Evolutionary conservation across 768 basidiomycete genomes (phyloP), one percentile per base, ranked within the genome.

Genomic region (Panus rudis): DNA sequence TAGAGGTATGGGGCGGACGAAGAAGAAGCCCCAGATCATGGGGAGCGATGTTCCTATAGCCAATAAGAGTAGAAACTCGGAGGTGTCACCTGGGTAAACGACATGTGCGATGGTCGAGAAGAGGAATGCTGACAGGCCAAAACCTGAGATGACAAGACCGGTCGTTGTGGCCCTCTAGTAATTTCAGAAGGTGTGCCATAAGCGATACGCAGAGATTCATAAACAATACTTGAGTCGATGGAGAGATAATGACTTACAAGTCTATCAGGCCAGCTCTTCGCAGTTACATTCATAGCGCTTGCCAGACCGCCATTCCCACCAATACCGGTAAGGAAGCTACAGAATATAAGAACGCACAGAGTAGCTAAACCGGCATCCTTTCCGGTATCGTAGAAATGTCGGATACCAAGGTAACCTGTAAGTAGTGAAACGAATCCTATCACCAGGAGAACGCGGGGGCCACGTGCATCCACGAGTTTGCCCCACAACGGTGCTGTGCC

Each of bases 71-170:
- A 97, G 63, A 54, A 94, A 84, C 1, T 79, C 73, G 1, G 82
- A 84, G 0, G 85, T 87, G 53, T 92, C 72, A 0, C 87, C 90
- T 0, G 85, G 79, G 54, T 80, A 93, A 32, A 81, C 59, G 0
- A 75, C 54, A 43, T 83, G 81, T 0, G 89, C 79, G 27, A 93
- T 63, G 1, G 79, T 73, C 11, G 88, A 86, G 63, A 93, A 96
- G 49, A 87, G 69, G 68, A 94, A 94, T 0, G 92, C 92, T 0
- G 89, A 92, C 13, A 97, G 76, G 0, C 92, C 92, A 49, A 89
- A 92, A 24, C 89, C 92, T 0, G 89, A 88, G 16, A 92, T 63
- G 25, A 92, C 90, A 7, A 90, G 58, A 2, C 84, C 83, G 0
- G 84, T 88, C 7, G 79, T 75, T 0, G 79, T 79, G 10, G 82